Evolutionary conservation across 1,284 basidiomycete species (phyloP).

Genomic region (Sporisorium sorghi): DNA sequence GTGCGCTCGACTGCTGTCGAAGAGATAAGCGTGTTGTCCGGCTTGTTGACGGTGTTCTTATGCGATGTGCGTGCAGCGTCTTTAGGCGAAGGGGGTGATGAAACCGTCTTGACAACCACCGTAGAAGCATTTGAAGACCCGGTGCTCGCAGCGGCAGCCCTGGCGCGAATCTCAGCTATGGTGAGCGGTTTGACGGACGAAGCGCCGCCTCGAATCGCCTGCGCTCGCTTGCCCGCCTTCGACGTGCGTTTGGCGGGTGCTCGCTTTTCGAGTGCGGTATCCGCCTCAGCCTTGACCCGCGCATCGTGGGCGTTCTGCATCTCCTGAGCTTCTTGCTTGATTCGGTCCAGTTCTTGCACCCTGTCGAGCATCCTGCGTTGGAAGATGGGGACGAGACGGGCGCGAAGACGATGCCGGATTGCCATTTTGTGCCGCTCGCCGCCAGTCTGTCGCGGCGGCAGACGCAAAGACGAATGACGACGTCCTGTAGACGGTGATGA

Average conservation of each 20-base stretch:
- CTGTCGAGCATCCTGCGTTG: conserved; percentile 11
- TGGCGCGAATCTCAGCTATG: conserved; percentile 38
- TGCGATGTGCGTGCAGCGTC: neutral
- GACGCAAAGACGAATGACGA: conserved; percentile 2
- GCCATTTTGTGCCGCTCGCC: conserved; percentile 14
- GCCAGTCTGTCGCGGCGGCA: conserved; percentile 20
- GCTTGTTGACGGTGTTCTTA: neutral
- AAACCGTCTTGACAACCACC: neutral
- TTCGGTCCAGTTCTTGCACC: conserved; percentile 3
- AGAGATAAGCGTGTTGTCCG: neutral
- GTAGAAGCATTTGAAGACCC: neutral
- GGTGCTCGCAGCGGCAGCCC: conserved; percentile 20
- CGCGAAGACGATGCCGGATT: conserved; percentile 25
- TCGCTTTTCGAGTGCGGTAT: conserved; percentile 12
- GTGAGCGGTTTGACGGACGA: conserved; percentile 33
- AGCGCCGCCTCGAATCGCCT: conserved; percentile 30
- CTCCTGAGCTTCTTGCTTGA: conserved; percentile 5
- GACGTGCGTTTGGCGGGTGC: conserved; percentile 21
- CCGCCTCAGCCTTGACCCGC: conserved; percentile 4
- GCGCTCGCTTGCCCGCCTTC: conserved; percentile 40
- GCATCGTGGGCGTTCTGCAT: neutral
- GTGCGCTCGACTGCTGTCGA: neutral
- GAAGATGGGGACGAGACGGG: conserved; percentile 17
- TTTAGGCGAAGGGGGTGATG: neutral
- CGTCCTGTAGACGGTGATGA: neutral